Evolutionary conservation across 306 rosid species (phyloP).

Genomic region (Benincasa hispida): DNA sequence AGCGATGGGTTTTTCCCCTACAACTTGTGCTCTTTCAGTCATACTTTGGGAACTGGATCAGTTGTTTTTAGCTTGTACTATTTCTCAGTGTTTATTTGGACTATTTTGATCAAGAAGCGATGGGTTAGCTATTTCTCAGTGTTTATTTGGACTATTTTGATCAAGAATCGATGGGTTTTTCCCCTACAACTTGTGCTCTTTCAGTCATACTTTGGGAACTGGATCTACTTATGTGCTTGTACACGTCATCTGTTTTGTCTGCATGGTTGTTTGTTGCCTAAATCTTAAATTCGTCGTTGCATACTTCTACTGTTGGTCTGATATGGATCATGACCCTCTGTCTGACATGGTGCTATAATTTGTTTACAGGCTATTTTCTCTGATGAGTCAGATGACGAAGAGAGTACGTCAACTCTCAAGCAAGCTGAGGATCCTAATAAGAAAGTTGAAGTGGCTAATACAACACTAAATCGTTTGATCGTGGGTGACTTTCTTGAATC

Average conservation of each 20-base stretch:
- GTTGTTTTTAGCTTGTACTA: no score
- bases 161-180: no score
- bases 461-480: constrained; percentile 69
- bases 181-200: no score
- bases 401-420: constrained; percentile 26
- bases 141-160: no score
- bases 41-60: no score
- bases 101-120: no score
- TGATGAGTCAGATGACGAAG: constrained; percentile 79
- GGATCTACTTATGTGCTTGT: neutral
- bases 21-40: neutral
- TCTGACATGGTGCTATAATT: constrained; percentile 3
- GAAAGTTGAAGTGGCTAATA: constrained; percentile 77
- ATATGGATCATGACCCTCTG: neutral
- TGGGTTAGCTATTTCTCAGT: no score
- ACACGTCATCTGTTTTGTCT: neutral
- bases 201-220: neutral
- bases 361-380: constrained; percentile 83
- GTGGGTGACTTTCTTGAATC: constrained; percentile 97
- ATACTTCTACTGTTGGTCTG: neutral
- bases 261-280: neutral
- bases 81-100: no score
- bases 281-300: constrained; percentile 5
- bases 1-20: neutral
- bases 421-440: constrained; percentile 59